phyloP scores from a whole-genome alignment of 371 early-diverging fungal genomes.

The Rhizopus sp. region DNA sequence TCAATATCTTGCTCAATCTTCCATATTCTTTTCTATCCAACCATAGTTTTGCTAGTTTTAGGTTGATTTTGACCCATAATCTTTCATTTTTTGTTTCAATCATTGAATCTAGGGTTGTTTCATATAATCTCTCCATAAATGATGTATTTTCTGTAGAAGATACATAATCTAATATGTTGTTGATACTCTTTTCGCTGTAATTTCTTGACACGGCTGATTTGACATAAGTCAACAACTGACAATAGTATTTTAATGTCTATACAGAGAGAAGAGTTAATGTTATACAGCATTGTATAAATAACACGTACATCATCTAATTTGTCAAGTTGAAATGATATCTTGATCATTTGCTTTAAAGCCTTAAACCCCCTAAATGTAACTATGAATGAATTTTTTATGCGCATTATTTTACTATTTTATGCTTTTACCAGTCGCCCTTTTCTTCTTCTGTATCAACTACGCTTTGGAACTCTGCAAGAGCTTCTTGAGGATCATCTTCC shows the following conservation, averaged over 20 bases:
- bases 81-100: constrained; percentile 86
- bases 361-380: constrained; percentile 84
- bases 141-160: constrained; percentile 72
- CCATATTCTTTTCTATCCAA: constrained; percentile 83
- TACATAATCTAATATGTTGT: constrained; percentile 89
- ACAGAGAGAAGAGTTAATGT: constrained; percentile 1
- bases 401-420: background rate
- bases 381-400: background rate
- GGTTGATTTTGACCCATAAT: constrained; percentile 88
- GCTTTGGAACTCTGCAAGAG: constrained; percentile 78
- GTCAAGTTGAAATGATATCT: constrained; percentile 74
- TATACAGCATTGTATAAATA: background rate
- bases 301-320: constrained; percentile 64
- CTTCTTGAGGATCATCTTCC: constrained; percentile 81
- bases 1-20: constrained; percentile 73
- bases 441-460: constrained; percentile 84
- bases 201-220: constrained; percentile 87
- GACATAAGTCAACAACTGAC: constrained; percentile 76
- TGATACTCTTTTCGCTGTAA: constrained; percentile 95
- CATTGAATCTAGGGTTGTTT: constrained; percentile 73
- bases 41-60: constrained; percentile 90
- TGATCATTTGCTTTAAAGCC: constrained; percentile 92
- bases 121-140: constrained; percentile 86
- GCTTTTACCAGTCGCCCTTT: constrained; percentile 80
- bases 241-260: constrained; percentile 78